phyloP scores from a whole-genome alignment of 257 asterid genomes.

The Solanum infundibuliforme region DNA sequence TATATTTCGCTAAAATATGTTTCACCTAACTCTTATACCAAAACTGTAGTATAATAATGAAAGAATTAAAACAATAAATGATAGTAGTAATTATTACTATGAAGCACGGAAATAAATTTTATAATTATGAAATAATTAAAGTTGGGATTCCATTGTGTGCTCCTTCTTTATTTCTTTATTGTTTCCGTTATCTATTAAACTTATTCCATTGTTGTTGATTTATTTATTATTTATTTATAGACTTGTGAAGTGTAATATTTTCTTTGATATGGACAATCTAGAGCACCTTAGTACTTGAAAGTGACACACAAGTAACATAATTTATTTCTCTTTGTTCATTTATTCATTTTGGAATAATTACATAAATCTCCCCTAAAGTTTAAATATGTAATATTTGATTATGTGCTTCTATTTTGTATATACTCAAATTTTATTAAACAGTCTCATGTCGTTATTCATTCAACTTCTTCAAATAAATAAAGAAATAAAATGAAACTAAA shows the following conservation, averaged over 20 bases:
- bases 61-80: neutral
- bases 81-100: neutral
- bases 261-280: neutral
- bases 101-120: neutral
- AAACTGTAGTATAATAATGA: neutral
- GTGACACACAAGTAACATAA: neutral
- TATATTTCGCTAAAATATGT: neutral
- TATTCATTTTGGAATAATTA: neutral
- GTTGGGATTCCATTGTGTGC: slow-evolving; percentile 10
- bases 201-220: neutral
- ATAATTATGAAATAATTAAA: slow-evolving; percentile 4
- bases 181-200: neutral
- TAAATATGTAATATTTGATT: neutral
- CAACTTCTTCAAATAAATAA: neutral
- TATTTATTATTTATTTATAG: neutral
- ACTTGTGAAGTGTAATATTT: neutral
- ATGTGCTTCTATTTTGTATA: neutral
- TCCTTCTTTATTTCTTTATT: neutral
- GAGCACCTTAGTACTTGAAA: neutral
- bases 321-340: neutral
- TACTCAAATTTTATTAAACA: neutral
- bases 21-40: neutral
- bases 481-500: neutral
- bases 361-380: neutral
- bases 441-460: neutral